Percentiles rank a stretch among this genome's conserved stretches.
Evolutionary conservation across 495 filamentous ascomycete species (phyloP).

Genomic region (Penicillium coffeae): DNA sequence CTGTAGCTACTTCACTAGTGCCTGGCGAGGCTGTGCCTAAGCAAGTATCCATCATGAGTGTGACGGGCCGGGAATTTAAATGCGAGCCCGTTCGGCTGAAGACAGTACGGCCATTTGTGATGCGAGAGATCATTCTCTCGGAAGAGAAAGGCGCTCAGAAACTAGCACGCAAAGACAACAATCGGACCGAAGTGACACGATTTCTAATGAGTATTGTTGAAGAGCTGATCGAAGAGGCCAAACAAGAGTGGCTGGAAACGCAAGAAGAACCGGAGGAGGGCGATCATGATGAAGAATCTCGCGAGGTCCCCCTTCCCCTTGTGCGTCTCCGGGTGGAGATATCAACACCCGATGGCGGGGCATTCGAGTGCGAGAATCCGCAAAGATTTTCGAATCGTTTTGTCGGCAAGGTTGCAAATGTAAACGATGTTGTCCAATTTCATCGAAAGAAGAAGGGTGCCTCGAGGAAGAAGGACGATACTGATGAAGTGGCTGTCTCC

Average conservation of each 20-base stretch:
- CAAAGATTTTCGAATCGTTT: constrained; percentile 97
- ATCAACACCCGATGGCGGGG: constrained; percentile 78
- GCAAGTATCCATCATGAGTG: constrained; percentile 77
- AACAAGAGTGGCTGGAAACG: constrained; percentile 68
- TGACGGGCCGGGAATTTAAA: constrained; percentile 78
- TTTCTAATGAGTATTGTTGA: constrained; percentile 75
- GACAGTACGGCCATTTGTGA: constrained; percentile 86
- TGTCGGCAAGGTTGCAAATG: constrained; percentile 82
- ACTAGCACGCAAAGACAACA: constrained; percentile 74
- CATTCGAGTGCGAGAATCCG: constrained; percentile 90
- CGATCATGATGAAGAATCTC: constrained; percentile 51
- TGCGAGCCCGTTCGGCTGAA: constrained; percentile 80
- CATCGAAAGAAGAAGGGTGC: constrained; percentile 72
- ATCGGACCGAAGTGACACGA: constrained; percentile 71
- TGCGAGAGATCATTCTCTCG: constrained; percentile 73
- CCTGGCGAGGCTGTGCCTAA: constrained; percentile 90
- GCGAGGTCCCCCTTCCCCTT: constrained; percentile 66
- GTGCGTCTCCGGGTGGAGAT: constrained; percentile 89
- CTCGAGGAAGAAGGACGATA: constrained; percentile 37
- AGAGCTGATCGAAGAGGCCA: constrained; percentile 81
- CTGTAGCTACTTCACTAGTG: constrained; percentile 86
- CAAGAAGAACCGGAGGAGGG: constrained; percentile 50
- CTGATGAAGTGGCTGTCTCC: constrained; percentile 58
- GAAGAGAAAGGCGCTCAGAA: constrained; percentile 73
- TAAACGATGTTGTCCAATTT: constrained; percentile 90